A percentile compares a stretch with the other conserved stretches of the same genome.
Conservation (phyloP, 495 filamentous ascomycete species). For the Penicillium simplicissimum region DNA sequence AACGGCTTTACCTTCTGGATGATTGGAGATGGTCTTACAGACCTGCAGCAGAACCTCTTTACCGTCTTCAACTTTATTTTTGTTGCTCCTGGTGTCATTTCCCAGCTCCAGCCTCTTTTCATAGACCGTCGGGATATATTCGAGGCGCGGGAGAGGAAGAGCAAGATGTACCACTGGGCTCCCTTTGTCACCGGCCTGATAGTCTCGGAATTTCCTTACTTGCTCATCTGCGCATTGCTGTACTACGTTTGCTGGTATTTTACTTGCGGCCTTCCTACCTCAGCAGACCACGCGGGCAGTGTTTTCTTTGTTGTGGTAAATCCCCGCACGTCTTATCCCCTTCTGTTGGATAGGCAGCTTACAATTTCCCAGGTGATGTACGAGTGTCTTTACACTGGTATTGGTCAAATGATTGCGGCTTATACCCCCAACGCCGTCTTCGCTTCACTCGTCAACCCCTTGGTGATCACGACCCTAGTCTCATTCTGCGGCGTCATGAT, state of each 20-base stretch:
- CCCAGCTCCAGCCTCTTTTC: slow-evolving; percentile 52
- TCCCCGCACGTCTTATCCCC: too few relatives aligned
- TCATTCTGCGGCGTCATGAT: neutral
- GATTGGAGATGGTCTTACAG: slow-evolving; percentile 23
- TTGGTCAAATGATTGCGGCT: neutral
- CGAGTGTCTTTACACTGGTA: neutral
- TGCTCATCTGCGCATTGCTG: slow-evolving; percentile 43
- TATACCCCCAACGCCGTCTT: neutral
- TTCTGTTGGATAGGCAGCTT: too few relatives aligned
- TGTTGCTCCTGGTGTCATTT: slow-evolving; percentile 30
- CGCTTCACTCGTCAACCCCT: neutral
- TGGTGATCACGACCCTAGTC: neutral
- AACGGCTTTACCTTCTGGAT: slow-evolving; percentile 42
- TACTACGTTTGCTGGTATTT: slow-evolving; percentile 53
- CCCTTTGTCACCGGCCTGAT: slow-evolving; percentile 51
- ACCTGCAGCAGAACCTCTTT: slow-evolving; percentile 27
- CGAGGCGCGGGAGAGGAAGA: slow-evolving; percentile 48
- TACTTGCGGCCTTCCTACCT: neutral
- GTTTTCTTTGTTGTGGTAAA: neutral
- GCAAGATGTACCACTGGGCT: slow-evolving; percentile 52
- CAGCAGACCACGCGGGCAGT: neutral
- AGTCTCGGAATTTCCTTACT: slow-evolving; percentile 51
- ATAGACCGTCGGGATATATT: slow-evolving; percentile 51
- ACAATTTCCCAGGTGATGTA: neutral
- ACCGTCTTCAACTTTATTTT: slow-evolving; percentile 50